These are phyloP conservation scores for Astrephomene gubernaculifera DNA, from an alignment of 139 green algal species.

Conservation along the genomic window DNA sequence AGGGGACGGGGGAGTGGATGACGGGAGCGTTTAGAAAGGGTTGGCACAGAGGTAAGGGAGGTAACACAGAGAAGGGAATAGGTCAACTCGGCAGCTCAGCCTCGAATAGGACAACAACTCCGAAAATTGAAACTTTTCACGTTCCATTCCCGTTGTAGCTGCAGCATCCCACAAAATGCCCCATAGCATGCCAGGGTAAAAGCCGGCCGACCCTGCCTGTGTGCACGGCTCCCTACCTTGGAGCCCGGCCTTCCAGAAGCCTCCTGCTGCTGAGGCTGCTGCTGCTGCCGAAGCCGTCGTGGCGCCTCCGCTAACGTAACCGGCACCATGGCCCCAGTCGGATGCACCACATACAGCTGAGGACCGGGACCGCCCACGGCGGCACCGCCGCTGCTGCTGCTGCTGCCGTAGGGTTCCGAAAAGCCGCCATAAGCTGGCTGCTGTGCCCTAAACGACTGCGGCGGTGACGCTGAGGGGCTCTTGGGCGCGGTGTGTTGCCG, in stretches of 20 bases:
- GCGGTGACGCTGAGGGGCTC: too few relatives aligned
- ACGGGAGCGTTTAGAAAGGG: neutral
- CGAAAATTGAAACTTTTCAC: neutral
- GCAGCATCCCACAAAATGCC: neutral
- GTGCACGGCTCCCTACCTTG: neutral
- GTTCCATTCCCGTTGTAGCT: neutral
- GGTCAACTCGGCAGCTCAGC: too few relatives aligned
- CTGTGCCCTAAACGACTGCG: too few relatives aligned
- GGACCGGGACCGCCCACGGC: neutral
- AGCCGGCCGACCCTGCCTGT: neutral
- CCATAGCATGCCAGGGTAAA: neutral
- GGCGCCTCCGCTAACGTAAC: neutral
- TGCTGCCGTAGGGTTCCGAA: too few relatives aligned
- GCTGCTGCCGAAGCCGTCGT: neutral
- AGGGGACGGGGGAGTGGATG: neutral
- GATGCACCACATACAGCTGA: conserved; percentile 33
- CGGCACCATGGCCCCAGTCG: neutral
- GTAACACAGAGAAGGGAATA: neutral
- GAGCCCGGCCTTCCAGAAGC: neutral
- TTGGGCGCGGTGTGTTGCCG: too few relatives aligned
- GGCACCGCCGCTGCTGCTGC: too few relatives aligned
- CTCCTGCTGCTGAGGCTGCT: conserved; percentile 8
- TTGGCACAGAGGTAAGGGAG: neutral
- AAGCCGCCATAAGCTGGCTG: too few relatives aligned
- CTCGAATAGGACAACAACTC: neutral